These are phyloP conservation scores for Lepiota brunneoincarnata DNA, from an alignment of 768 basidiomycete species.

Conservation along the genomic window DNA sequence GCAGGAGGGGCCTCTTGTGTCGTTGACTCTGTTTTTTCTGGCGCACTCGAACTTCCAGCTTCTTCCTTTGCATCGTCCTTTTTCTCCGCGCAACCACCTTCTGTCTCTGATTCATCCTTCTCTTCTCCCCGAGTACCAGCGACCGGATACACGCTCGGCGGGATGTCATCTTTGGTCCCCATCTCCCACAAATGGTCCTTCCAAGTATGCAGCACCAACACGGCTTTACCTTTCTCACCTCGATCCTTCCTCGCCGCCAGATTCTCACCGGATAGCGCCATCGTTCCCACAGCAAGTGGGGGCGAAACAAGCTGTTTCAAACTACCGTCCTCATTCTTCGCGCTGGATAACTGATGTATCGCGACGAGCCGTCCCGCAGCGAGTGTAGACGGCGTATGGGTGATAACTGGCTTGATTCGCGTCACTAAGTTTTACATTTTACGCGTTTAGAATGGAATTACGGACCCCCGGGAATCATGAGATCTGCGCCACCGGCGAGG, in stretches of 20 bases:
- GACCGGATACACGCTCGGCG: constrained; percentile 32
- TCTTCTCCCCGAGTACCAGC: constrained; percentile 15
- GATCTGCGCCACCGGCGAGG: constrained; percentile 76
- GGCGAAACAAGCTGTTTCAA: constrained; percentile 35
- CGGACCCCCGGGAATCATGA: constrained; percentile 86
- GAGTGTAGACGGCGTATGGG: constrained; percentile 39
- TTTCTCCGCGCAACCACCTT: not conserved
- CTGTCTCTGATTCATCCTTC: constrained; percentile 16
- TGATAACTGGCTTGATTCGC: constrained; percentile 53
- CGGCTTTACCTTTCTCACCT: constrained; percentile 73
- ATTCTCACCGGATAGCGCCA: constrained; percentile 55
- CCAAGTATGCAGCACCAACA: constrained; percentile 70
- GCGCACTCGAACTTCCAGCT: not conserved
- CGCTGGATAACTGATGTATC: constrained; percentile 48
- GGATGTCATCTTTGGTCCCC: constrained; percentile 61
- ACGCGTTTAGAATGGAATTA: constrained; percentile 4
- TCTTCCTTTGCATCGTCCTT: not conserved
- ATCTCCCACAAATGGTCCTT: constrained; percentile 74
- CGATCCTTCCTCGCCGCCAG: constrained; percentile 32
- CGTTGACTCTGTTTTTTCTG: not conserved
- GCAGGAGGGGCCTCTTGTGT: not conserved
- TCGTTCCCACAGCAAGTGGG: constrained; percentile 74
- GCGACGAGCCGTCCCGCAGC: constrained; percentile 54
- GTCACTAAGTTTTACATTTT: not conserved
- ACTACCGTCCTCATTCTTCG: constrained; percentile 21